phyloP scores from a whole-genome alignment of 805 yeast genomes.

The Pichia eremophila region DNA sequence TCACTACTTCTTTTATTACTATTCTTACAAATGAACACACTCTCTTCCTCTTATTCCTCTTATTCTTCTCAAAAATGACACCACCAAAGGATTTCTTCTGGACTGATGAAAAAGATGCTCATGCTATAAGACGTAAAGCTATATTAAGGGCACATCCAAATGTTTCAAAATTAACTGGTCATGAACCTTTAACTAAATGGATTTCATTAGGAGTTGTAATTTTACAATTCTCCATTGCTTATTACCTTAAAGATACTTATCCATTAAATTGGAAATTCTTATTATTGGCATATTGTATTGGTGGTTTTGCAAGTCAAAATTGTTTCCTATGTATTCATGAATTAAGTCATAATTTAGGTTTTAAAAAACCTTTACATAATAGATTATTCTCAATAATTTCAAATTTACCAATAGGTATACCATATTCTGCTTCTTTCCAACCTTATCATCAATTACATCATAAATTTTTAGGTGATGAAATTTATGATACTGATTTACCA shows the following conservation, averaged over 20 bases:
- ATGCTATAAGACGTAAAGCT: slow-evolving; percentile 59
- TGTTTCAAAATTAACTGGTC: slow-evolving; percentile 71
- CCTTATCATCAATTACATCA: slow-evolving; percentile 91
- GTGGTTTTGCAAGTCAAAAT: slow-evolving; percentile 82
- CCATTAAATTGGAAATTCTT: slow-evolving; percentile 48
- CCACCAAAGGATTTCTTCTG: slow-evolving; percentile 55
- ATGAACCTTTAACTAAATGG: slow-evolving; percentile 79
- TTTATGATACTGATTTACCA: slow-evolving; percentile 81
- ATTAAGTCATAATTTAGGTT: slow-evolving; percentile 73
- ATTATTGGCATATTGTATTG: slow-evolving; percentile 61
- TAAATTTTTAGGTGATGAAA: slow-evolving; percentile 78
- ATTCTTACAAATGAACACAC: too few relatives aligned
- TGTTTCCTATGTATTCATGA: slow-evolving; percentile 84
- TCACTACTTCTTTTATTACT: too few relatives aligned
- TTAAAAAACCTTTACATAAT: slow-evolving; percentile 69
- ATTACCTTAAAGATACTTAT: slow-evolving; percentile 44
- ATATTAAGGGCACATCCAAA: slow-evolving; percentile 73
- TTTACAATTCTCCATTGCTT: slow-evolving; percentile 61
- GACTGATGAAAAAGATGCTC: slow-evolving; percentile 80
- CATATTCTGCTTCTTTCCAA: slow-evolving; percentile 79
- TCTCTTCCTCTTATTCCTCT: too few relatives aligned
- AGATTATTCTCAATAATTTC: slow-evolving; percentile 68
- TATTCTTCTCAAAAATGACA: too few relatives aligned
- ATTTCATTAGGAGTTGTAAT: slow-evolving; percentile 55
- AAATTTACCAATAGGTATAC: slow-evolving; percentile 82